Evolutionary conservation across 768 basidiomycete species (phyloP), one percentile per base, ranked within the genome.

Genomic region (Cubamyces sp.): DNA sequence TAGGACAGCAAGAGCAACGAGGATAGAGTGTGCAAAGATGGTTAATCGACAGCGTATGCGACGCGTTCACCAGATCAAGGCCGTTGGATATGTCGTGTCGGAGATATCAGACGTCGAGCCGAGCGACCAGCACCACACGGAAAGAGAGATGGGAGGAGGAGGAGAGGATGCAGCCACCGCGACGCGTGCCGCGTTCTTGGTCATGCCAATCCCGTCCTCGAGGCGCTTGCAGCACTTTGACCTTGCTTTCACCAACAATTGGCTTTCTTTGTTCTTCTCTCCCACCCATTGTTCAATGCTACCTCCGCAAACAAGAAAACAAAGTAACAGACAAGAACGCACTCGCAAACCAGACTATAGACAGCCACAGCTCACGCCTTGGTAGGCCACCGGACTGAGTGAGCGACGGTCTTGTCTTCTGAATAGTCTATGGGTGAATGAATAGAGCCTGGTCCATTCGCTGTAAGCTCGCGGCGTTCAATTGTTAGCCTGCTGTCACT

Each of bases 111-210:
- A 49, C 14, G 48, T 49, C 25, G 26, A 49, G 9, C 25, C 9
- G 18, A 49, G 48, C 48, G 48, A 26, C 48, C 48, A 49, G 48
- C 48, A 49, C 48, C 16, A n/a, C 14, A n/a, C 14, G 12, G n/a
- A 18, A 50, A 52, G 41, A 43, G 49, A 18, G 49, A 26, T 42
- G 43, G 41, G 16, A 25, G 58, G 5, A 12, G 37, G 40, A 14
- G 42, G 42, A 16, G 43, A 50, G 30, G 34, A 53, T 26, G 57
- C 57, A 50, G 57, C 57, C 57, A 57, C 57, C 54, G 54, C 54
- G 54, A 46, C 23, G 23, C 16, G 18, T 37, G 16, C n/a, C 46
- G 19, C n/a, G 19, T 25, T n/a, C 34, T 34, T 34, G 34, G 34
- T 34, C 34, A 34, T 34, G 34, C 34, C 28, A 30, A 30, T 3